Evolutionary conservation across 169 alveolate species (phyloP).

Genomic region (Eimeria praecox): DNA sequence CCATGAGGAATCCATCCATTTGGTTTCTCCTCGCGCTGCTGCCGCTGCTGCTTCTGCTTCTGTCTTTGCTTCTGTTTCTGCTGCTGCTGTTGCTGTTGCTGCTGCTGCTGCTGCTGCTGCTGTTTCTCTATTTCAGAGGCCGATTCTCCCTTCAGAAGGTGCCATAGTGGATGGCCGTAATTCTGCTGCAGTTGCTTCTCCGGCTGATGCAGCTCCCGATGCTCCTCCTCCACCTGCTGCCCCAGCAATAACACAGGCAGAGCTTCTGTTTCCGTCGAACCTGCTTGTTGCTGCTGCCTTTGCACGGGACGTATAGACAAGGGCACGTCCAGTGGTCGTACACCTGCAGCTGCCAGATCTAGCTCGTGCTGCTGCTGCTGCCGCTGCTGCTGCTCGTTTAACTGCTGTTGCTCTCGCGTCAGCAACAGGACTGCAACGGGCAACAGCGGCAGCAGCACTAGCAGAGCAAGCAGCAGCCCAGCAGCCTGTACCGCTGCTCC

Average conservation of each 20-base stretch:
- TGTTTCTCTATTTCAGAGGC: neutral
- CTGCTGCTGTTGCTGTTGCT: constrained; percentile 47
- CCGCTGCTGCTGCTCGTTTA: constrained; percentile 68
- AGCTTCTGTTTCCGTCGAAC: constrained; percentile 45
- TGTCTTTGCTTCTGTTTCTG: no score
- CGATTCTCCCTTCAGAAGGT: constrained; percentile 50
- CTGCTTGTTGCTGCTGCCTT: constrained; percentile 47
- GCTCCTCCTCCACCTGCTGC: constrained; percentile 52
- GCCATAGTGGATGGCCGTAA: constrained; percentile 66
- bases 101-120: constrained; percentile 42
- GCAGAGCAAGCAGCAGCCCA: constrained; percentile 65
- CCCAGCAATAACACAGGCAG: constrained; percentile 26
- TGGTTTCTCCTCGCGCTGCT: constrained; percentile 27
- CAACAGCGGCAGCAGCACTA: constrained; percentile 73
- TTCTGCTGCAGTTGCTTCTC: constrained; percentile 23
- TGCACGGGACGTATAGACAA: constrained; percentile 26
- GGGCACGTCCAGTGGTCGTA: constrained; percentile 70
- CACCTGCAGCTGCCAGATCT: constrained; percentile 72
- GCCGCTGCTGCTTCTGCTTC: constrained; percentile 25
- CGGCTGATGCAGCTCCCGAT: constrained; percentile 72
- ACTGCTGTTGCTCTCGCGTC: constrained; percentile 73
- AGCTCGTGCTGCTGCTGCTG: constrained; percentile 59
- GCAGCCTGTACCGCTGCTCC: constrained; percentile 79
- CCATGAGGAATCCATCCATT: constrained; percentile 11
- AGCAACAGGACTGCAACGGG: constrained; percentile 75